Evolutionary conservation across 2,329 filamentous ascomycete genomes (phyloP).

Genomic region (Ascosphaera acerosa): DNA sequence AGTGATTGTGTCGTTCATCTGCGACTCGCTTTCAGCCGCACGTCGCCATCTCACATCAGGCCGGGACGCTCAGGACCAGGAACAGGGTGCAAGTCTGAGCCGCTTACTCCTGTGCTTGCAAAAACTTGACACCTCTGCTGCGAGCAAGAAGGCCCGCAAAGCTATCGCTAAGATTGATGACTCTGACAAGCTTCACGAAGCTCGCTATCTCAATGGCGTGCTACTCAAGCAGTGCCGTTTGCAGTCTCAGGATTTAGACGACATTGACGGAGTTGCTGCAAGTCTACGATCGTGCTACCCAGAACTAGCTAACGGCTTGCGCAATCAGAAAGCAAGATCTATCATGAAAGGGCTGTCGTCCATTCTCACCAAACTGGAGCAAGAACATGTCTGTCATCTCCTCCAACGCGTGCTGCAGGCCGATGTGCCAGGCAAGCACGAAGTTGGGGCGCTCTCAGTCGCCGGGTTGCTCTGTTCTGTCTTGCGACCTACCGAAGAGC

Average conservation of each 20-base stretch:
- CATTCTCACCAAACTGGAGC: constrained; percentile 13
- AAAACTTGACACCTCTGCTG: constrained; percentile 15
- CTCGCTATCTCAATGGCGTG: constrained; percentile 2
- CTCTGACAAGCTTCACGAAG: constrained; percentile 5
- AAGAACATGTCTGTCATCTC: constrained; percentile 10
- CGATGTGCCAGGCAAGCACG: constrained; percentile 10
- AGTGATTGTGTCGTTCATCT: too few relatives aligned
- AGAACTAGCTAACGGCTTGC: too few relatives aligned
- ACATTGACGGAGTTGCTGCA: too few relatives aligned
- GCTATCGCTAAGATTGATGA: constrained; percentile 14
- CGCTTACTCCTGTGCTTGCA: too few relatives aligned
- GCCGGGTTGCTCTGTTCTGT: constrained; percentile 14
- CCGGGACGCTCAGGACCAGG: too few relatives aligned
- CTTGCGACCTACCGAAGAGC: constrained; percentile 14
- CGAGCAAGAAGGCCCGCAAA: constrained; percentile 13
- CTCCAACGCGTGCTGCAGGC: constrained; percentile 10
- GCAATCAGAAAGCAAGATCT: too few relatives aligned
- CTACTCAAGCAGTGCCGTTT: constrained; percentile 9
- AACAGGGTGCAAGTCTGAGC: too few relatives aligned
- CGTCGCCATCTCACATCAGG: too few relatives aligned
- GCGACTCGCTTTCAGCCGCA: too few relatives aligned
- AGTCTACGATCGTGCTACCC: too few relatives aligned
- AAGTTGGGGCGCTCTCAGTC: constrained; percentile 13
- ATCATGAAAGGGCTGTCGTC: too few relatives aligned
- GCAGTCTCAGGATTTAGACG: too few relatives aligned